A percentile compares a stretch with the other conserved stretches of the same genome.
Conservation (phyloP, 768 basidiomycete genomes). For the Rhodotorula taiwanensis region DNA sequence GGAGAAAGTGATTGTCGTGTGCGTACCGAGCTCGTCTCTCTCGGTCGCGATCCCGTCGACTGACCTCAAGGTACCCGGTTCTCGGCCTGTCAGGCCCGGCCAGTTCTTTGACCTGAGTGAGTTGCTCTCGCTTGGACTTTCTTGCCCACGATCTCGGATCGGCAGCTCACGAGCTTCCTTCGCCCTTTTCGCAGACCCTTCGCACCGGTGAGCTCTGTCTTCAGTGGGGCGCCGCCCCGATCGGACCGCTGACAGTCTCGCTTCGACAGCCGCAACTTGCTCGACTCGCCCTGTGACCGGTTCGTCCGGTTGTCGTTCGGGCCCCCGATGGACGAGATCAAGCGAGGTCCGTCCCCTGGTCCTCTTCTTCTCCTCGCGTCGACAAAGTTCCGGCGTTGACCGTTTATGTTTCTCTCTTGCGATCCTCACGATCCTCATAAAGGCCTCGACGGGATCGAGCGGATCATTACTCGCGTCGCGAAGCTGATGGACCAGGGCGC, state of each 20-base stretch:
- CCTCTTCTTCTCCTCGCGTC: background rate
- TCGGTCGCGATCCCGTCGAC: conserved; percentile 41
- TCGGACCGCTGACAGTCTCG: background rate
- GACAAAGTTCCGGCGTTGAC: no score
- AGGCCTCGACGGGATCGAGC: conserved; percentile 79
- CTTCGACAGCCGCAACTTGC: conserved; percentile 58
- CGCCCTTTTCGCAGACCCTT: conserved; percentile 39
- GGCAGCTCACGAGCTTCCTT: no score
- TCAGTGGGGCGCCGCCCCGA: no score
- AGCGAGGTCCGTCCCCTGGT: conserved; percentile 52
- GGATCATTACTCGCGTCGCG: conserved; percentile 58
- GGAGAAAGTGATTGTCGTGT: conserved; percentile 31
- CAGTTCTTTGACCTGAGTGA: conserved; percentile 44
- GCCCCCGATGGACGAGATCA: conserved; percentile 19
- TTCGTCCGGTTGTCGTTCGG: conserved; percentile 67
- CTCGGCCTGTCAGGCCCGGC: background rate
- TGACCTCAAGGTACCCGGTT: conserved; percentile 65
- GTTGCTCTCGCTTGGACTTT: background rate
- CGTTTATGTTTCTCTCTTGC: no score
- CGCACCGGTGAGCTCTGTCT: conserved; percentile 49
- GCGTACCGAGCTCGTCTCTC: no score
- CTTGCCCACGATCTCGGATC: background rate
- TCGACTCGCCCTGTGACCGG: conserved; percentile 82
- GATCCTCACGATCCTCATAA: no score
- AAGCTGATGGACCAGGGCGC: conserved; percentile 16